phyloP scores from a whole-genome alignment of 495 filamentous ascomycete genomes.

The Patellaria atrata region DNA sequence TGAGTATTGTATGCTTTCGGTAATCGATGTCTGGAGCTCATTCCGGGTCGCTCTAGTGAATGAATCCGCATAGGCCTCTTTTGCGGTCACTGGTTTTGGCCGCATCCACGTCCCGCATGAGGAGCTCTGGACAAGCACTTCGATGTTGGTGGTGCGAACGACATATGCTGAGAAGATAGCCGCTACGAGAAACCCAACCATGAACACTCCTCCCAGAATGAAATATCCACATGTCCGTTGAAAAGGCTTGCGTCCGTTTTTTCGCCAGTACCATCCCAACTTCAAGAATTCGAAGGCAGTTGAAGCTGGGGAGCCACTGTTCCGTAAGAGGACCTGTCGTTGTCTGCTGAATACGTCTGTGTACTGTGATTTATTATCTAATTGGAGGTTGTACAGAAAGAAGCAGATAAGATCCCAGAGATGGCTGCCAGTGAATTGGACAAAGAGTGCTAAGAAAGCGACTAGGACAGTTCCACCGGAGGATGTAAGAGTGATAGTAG shows the following conservation, averaged over 20 bases:
- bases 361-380: no score
- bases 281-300: constrained; percentile 20
- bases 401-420: constrained; percentile 31
- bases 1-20: no score
- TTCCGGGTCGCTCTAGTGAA: no score
- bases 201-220: no score
- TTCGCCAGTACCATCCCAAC: constrained; percentile 24
- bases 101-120: no score
- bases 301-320: constrained; percentile 18
- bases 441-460: constrained; percentile 30
- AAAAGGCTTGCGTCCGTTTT: constrained; percentile 13
- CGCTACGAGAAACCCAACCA: constrained; percentile 24
- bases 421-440: constrained; percentile 24
- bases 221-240: no score
- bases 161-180: constrained; percentile 15
- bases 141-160: constrained; percentile 8
- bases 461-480: constrained; percentile 26
- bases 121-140: no score
- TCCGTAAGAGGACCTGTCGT: constrained; percentile 28
- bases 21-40: no score
- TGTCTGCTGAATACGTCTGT: no score
- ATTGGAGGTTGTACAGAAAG: constrained; percentile 27
- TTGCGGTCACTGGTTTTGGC: no score
- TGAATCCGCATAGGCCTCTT: no score
- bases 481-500: constrained; percentile 29